Base-by-base conservation (phyloP, 176 grass and related monocot genomes). In the Carex parvula region DNA sequence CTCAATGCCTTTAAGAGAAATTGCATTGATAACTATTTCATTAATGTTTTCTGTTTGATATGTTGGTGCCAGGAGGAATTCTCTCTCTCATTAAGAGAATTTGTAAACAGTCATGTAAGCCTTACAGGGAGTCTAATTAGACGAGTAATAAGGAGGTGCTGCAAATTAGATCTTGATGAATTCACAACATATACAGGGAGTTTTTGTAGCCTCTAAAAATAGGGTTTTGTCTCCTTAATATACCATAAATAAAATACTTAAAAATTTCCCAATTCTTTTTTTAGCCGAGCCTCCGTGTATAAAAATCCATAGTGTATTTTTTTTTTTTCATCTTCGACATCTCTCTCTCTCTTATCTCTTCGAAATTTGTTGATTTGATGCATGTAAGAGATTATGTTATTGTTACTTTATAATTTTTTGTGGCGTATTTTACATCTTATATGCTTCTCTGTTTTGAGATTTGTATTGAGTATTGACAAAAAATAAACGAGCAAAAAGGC, bases 401-500 rank as follows among this genome's bases (percentile, higher is more conserved):
- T 9, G 39, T 18, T 41, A 3, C 15, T 41, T 69, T 41, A 4
- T 16, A 46, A 16, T 6, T 48, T 72, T 48, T 73, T 22, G 8
- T 46, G 29, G 30, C 15, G 5, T 17, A 48, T 65, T 65, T 20
- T 76, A 24, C 4, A 65, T 42, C 13, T 82, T 12, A 10, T 18
- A 33, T 7, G 35, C 8, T 81, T 66, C 6, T 82, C 22, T 21
- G 30, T 50, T 63, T 66, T 82, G 58, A 64, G 56, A 80, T 59
- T 17, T 59, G 12, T 17, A 16, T 37, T 39, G 37, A 39, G 5
- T 39, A 39, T 39, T 39, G 30, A 33, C 14, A 55, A 70, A 1
- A 80, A 29, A 64, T 41, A 67, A 82, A 50, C 80, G 80, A 82
- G 80, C 61, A 67, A 67, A 82, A 82, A 82, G 80, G 61, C 80